These are phyloP conservation scores for Beauveria sp. DNA, from an alignment of 2,329 filamentous ascomycete genomes.

Conservation along the genomic window DNA sequence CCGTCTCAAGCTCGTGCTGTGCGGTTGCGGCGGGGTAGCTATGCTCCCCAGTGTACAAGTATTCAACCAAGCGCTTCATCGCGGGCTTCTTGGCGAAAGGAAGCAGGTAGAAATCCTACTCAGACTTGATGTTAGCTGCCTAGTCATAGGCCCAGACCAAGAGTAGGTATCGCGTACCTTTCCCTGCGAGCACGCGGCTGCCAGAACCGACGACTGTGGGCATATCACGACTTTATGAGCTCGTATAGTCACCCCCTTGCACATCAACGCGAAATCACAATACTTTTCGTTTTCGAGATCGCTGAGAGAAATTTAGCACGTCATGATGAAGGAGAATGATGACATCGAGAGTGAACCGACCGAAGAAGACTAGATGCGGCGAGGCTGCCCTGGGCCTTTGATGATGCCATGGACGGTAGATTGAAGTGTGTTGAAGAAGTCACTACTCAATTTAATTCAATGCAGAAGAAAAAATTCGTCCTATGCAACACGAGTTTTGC, in stretches of 20 bases:
- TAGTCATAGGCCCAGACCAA: no score
- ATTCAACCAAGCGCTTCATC: not conserved
- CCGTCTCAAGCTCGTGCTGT: no score
- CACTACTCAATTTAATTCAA: no score
- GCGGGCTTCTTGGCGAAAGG: not conserved
- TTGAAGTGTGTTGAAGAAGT: no score
- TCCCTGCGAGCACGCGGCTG: not conserved
- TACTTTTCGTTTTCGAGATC: not conserved
- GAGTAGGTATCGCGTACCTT: not conserved
- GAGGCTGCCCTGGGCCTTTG: not conserved
- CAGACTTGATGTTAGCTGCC: not conserved
- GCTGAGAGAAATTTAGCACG: not conserved
- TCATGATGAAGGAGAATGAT: not conserved
- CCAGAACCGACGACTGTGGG: not conserved
- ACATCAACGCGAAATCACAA: not conserved
- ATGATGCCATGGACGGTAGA: not conserved
- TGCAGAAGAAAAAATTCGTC: not conserved
- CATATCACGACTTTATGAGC: not conserved
- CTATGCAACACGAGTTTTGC: no score
- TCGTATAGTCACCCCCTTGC: constrained; percentile 21
- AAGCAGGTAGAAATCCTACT: not conserved
- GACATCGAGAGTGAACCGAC: not conserved
- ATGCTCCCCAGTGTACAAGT: constrained; percentile 4
- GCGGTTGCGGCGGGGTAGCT: not conserved
- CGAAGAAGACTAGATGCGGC: not conserved